A percentile compares a stretch with the other conserved stretches of the same genome.
Conservation (phyloP, 2,329 filamentous ascomycete species). For the Leptographium radiaticola region DNA sequence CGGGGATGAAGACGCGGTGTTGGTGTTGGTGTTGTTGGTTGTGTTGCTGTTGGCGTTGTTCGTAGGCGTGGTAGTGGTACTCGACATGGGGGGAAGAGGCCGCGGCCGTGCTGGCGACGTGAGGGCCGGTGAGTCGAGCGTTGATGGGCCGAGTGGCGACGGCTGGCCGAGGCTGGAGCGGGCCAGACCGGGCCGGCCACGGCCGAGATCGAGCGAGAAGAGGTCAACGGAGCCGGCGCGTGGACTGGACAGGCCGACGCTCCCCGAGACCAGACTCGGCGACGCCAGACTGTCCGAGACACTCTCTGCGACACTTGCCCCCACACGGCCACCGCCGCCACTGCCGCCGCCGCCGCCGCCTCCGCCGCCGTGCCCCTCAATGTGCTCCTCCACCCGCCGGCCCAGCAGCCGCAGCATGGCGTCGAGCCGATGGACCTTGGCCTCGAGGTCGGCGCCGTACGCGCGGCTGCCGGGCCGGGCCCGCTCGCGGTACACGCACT, state of each 20-base stretch:
- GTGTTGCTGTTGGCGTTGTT: no score
- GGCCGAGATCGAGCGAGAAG: neutral
- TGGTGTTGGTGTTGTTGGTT: neutral
- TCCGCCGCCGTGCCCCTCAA: neutral
- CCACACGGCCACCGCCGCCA: conserved; percentile 20
- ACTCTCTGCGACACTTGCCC: no score
- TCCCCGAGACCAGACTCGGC: no score
- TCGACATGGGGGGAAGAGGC: no score
- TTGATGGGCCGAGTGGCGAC: no score
- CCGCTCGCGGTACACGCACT: conserved; percentile 55
- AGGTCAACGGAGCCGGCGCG: neutral
- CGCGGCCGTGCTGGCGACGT: no score
- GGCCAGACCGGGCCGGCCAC: no score
- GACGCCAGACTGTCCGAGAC: no score
- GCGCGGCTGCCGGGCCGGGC: conserved; percentile 54
- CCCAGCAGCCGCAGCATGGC: conserved; percentile 49
- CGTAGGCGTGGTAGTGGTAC: no score
- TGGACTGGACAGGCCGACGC: neutral
- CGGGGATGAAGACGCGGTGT: neutral
- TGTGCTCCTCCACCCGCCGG: conserved; percentile 17
- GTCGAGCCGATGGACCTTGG: conserved; percentile 57
- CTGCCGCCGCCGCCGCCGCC: neutral
- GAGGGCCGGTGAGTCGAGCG: no score
- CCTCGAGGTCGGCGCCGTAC: conserved; percentile 60
- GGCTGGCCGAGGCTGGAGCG: neutral